These are phyloP conservation scores for Wickerhamiella domercqiae DNA, from an alignment of 805 yeast genomes.

Conservation along the genomic window DNA sequence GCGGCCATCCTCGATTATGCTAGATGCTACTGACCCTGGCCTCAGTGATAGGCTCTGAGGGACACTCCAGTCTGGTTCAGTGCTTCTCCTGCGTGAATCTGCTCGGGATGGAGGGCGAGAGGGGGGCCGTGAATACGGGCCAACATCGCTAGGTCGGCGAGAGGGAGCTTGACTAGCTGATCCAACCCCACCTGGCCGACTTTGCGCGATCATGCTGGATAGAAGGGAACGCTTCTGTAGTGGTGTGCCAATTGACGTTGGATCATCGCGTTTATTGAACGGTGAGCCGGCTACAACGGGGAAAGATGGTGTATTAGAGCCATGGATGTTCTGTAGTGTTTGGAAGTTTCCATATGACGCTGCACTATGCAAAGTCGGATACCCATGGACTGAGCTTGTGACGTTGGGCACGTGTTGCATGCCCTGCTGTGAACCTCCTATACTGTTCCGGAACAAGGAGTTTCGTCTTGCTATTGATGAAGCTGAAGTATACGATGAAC, in stretches of 20 bases:
- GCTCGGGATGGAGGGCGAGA: neutral
- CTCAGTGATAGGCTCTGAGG: neutral
- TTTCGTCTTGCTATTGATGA: neutral
- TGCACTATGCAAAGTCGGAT: too few species aligned
- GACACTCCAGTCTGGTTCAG: neutral
- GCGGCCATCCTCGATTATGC: neutral
- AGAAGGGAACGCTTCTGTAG: constrained; percentile 12
- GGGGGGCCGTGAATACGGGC: constrained; percentile 2
- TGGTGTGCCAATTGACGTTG: neutral
- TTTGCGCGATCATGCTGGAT: constrained; percentile 15
- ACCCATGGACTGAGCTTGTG: constrained; percentile 1
- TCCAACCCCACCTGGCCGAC: constrained; percentile 5
- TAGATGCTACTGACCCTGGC: neutral
- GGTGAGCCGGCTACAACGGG: neutral
- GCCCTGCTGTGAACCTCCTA: constrained; percentile 1
- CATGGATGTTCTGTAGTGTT: neutral
- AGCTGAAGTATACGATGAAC: neutral
- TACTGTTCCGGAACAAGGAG: too few species aligned
- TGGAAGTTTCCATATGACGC: too few species aligned
- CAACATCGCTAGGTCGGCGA: neutral
- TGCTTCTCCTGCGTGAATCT: neutral
- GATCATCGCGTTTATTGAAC: neutral
- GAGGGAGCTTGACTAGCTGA: neutral
- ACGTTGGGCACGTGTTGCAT: neutral
- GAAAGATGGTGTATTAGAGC: too few species aligned